These are phyloP conservation scores for Boletus pseudopeckii DNA, from an alignment of 768 basidiomycete species.

Conservation along the genomic window DNA sequence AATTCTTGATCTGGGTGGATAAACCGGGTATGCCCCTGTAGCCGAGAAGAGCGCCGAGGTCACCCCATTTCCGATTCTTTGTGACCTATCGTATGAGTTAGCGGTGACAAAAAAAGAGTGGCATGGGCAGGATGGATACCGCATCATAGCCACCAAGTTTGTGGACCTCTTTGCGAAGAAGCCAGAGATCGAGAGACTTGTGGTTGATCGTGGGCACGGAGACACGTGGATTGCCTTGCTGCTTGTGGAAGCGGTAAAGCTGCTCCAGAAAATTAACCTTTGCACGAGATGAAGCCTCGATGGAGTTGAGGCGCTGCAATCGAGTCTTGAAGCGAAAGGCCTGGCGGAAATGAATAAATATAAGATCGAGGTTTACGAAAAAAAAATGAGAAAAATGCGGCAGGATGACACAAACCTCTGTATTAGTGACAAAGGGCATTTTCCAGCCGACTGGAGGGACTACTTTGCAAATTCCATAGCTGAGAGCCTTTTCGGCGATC, in stretches of 20 bases:
- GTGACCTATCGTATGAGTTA: conserved; percentile 58
- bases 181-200: conserved; percentile 91
- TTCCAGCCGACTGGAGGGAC: conserved; percentile 91
- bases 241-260: conserved; percentile 93
- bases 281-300: conserved; percentile 95
- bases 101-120: conserved; percentile 21
- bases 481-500: conserved; percentile 65
- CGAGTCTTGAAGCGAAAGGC: conserved; percentile 95
- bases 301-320: conserved; percentile 90
- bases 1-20: conserved; percentile 83
- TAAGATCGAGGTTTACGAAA: conserved; percentile 17
- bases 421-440: conserved; percentile 94
- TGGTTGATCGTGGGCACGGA: conserved; percentile 94
- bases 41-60: conserved; percentile 77
- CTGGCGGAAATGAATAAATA: conserved; percentile 35
- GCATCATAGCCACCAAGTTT: conserved; percentile 84
- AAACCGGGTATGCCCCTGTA: conserved; percentile 81
- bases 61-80: conserved; percentile 81
- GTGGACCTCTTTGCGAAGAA: conserved; percentile 87
- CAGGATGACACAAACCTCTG: conserved; percentile 61
- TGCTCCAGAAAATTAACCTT: conserved; percentile 98
- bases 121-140: conserved; percentile 45
- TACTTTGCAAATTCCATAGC: conserved; percentile 93
- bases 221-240: conserved; percentile 87
- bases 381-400: conserved; percentile 25